Base-by-base conservation (phyloP, 495 filamentous ascomycete genomes). In the Annulohypoxylon maeteangense region DNA sequence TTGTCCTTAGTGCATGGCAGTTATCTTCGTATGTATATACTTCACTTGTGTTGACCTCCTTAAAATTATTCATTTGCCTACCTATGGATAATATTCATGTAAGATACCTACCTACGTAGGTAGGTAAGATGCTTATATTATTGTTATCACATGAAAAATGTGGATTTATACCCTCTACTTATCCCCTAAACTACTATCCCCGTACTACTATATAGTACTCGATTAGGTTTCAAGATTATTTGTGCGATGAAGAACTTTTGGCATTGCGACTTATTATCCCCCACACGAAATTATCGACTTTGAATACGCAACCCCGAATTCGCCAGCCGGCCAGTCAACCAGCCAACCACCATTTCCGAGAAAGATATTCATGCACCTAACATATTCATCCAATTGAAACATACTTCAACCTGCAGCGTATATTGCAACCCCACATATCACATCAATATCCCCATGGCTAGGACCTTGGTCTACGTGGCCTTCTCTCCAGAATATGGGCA, bases 11-110 rank as follows among this genome's bases (percentile, higher is more conserved):
- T 61, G 22, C 18, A 22, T 32, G n/a, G n/a, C n/a, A 20, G n/a
- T 53, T 53, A 53, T 25, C 7, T 53, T 31, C 48, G 48, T 53
- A 11, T 50, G 48, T 53, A 31, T 53, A 53, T 53, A 53, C 6
- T 53, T 53, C 8, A 20, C 25, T n/a, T 14, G 5, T 31, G 31
- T 31, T 27, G 1, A 50, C 7, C 7, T 27, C 6, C 18, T n/a
- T n/a, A n/a, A n/a, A n/a, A n/a, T n/a, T 47, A 23, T 23, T 22
- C 12, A 20, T 32, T 32, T 6, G 1, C 31, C 31, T 32, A 32
- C 31, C n/a, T n/a, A n/a, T n/a, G n/a, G n/a, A n/a, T n/a, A n/a
- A n/a, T n/a, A n/a, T n/a, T n/a, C n/a, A n/a, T n/a, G n/a, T n/a
- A n/a, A n/a, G n/a, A n/a, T n/a, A n/a, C n/a, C n/a, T n/a, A n/a